Evolutionary conservation across 2,329 filamentous ascomycete species (phyloP).

Genomic region (Diaporthe velutina): DNA sequence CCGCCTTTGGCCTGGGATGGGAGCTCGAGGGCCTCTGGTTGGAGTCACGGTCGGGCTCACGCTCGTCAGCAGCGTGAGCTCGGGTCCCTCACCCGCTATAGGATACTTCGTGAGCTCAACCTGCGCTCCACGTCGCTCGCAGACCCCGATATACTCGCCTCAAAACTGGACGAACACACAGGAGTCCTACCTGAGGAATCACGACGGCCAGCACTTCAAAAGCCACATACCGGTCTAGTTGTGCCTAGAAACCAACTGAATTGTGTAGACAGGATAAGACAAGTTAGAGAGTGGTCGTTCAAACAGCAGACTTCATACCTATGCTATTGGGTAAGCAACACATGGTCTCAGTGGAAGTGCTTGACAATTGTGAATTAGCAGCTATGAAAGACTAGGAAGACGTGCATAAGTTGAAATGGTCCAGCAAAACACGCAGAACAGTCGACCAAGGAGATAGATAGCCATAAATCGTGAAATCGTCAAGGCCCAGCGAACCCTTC

Average conservation of each 20-base stretch:
- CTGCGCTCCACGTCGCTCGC: background rate
- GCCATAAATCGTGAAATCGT: background rate
- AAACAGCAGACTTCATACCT: background rate
- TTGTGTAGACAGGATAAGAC: too few species aligned
- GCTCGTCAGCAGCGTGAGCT: constrained; percentile 70
- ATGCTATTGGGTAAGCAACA: background rate
- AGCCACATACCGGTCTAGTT: background rate
- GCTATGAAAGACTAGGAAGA: constrained; percentile 25
- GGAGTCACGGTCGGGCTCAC: constrained; percentile 81
- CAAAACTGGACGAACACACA: too few species aligned
- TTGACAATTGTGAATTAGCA: constrained; percentile 5
- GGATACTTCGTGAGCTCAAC: too few species aligned
- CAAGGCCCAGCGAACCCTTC: background rate
- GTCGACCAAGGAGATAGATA: constrained; percentile 12
- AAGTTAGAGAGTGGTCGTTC: background rate
- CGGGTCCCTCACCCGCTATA: constrained; percentile 59
- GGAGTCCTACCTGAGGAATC: accelerated
- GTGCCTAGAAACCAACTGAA: accelerated
- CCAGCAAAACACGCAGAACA: constrained; percentile 2
- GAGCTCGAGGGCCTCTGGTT: constrained; percentile 85
- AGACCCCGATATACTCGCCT: background rate
- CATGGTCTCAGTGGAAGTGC: background rate
- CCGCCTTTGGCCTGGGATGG: constrained; percentile 83
- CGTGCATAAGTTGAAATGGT: constrained; percentile 14
- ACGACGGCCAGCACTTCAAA: background rate